Evolutionary conservation across 371 early-diverging fungal genomes (phyloP), one percentile per base, ranked within the genome.

Genomic region (Mucor sp.): DNA sequence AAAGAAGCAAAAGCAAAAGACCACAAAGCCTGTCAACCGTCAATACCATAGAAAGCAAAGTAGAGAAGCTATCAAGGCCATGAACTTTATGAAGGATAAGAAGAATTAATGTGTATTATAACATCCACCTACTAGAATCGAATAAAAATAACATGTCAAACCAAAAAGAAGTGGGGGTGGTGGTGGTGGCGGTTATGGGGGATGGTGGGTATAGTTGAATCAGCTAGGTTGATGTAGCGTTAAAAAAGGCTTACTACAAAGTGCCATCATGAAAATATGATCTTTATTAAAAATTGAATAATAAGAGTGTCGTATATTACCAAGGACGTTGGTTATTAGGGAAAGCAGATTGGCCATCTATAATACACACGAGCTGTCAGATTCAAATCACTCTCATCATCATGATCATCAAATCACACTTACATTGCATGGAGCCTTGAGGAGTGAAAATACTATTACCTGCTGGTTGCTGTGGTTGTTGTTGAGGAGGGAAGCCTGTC

Each of bases 71-170:
- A 92, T 92, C 74, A 90, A 90, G 77, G 87, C 83, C 53, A 67
- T 80, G 60, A 92, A 92, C 85, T 92, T 91, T 77, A 90, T 91
- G 85, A 91, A 90, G 79, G 85, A 89, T 73, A 92, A 85, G 76
- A 91, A 91, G 88, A 91, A 88, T 19, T 83, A 83, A 74, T 14
- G 23, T 53, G 53, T 53, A 53, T 53, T 53, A 53, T 53, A 53
- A 53, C 37, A 35, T 35, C 6, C 37, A 27, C 25, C 27, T 25
- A 25, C 27, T 53, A 53, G 53, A 53, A 27, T 53, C 27, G 25
- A 50, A 25, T 25, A 53, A 53, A 27, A 53, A 27, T 14, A 3
- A 53, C 21, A 23, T 48, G n/a, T 43, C 14, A 21, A 47, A 57
- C 27, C 57, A 70, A 33, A 58, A 37, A 44, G 25, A 32, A 25